phyloP scores from a whole-genome alignment of 768 basidiomycete genomes.

The Lactarius psammicola region DNA sequence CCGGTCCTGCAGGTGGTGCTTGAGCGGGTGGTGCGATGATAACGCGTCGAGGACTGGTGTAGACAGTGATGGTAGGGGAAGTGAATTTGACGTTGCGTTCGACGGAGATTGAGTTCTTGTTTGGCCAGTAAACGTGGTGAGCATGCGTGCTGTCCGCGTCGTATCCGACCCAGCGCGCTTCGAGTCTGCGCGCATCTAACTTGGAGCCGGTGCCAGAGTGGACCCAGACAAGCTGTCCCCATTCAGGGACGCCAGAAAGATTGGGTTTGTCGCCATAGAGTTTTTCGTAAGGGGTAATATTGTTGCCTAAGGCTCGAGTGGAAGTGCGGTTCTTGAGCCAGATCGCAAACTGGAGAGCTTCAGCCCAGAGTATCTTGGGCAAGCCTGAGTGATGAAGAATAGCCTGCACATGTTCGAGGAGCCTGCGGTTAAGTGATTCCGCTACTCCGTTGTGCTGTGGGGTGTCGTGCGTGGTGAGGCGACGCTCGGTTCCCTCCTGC shows the following conservation, averaged over 20 bases:
- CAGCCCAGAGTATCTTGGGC: slow-evolving; percentile 33
- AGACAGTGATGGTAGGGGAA: accelerated
- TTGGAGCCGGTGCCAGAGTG: slow-evolving; percentile 18
- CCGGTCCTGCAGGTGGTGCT: no score
- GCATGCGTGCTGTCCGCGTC: slow-evolving; percentile 35
- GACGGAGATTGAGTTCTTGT: slow-evolving; percentile 30
- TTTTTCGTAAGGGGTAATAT: slow-evolving; percentile 33
- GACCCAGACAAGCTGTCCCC: slow-evolving; percentile 28
- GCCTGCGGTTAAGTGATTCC: neutral
- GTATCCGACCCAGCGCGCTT: slow-evolving; percentile 38
- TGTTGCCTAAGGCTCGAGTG: slow-evolving; percentile 27
- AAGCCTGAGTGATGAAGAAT: slow-evolving; percentile 7
- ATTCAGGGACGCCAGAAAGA: slow-evolving; percentile 21
- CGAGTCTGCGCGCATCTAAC: slow-evolving; percentile 13
- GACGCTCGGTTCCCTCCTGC: no score
- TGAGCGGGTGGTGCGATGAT: no score
- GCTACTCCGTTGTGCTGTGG: slow-evolving; percentile 1
- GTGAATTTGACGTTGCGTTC: slow-evolving; percentile 31
- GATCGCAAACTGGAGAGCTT: slow-evolving; percentile 29
- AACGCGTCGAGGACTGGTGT: no score
- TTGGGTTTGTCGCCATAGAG: slow-evolving; percentile 33
- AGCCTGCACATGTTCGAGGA: neutral
- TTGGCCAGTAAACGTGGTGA: slow-evolving; percentile 39
- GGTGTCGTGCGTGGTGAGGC: neutral
- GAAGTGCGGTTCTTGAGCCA: slow-evolving; percentile 24